Conservation (phyloP, 345 rosid genomes). For the Eucalyptus guilfoylei region DNA sequence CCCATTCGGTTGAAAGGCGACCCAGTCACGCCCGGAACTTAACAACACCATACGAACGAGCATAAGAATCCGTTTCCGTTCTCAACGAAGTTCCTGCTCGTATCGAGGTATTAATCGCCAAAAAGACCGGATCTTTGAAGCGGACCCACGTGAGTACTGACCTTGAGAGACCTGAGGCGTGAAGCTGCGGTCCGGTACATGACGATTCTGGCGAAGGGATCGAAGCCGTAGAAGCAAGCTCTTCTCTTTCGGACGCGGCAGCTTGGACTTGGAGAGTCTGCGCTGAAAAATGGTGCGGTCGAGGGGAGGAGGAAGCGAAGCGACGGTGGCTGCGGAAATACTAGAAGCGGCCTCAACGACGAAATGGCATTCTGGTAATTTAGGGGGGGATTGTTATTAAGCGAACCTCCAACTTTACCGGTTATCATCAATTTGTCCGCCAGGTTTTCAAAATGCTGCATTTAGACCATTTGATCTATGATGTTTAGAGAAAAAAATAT, state of each 20-base stretch:
- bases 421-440: neutral
- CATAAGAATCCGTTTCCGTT: neutral
- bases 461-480: neutral
- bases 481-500: neutral
- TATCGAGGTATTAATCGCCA: neutral
- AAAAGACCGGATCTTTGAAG: neutral
- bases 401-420: neutral
- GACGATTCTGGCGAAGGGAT: neutral
- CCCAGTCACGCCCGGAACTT: neutral
- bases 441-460: neutral
- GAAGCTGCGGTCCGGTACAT: constrained; percentile 54
- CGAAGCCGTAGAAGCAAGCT: neutral
- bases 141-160: neutral
- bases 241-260: neutral
- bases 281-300: neutral
- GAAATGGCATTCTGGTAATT: neutral
- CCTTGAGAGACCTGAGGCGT: constrained; percentile 45
- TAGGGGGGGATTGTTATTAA: neutral
- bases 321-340: neutral
- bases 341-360: neutral
- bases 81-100: neutral
- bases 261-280: neutral
- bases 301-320: neutral
- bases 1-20: neutral
- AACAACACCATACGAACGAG: neutral